Base-by-base conservation (phyloP, 176 grass and related monocot species). In the Aegilops tauschii region DNA sequence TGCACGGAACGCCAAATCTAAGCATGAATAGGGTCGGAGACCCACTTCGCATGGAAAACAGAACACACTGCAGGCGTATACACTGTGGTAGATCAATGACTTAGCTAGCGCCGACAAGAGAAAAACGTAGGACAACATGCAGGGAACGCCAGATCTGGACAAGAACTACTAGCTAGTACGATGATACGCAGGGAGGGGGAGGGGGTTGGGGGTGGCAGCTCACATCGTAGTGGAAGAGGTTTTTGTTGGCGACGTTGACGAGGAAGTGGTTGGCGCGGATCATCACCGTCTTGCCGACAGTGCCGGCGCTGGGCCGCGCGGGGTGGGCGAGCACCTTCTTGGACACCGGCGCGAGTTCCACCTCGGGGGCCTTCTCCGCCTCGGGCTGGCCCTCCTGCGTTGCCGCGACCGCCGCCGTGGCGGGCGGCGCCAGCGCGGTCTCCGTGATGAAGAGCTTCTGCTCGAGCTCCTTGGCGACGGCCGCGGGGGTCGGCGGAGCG, bases 181-280 rank as follows among this genome's bases (percentile, higher is more conserved):
- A 12, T 4, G 13, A 6, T 42, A 10, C 40, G 12, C 16, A 31
- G 70, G 9, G 10, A n/a, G 39, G 6, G 9, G 68, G 49, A 52
- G 4, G 14, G 16, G 49, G 47, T 4, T 5, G 16, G 59, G 83
- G 11, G 25, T n/a, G 65, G 83, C 9, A 10, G 31, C 92, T 97
- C 78, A 98, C 95, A 54, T 95, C 88, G 34, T 98, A 98, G 72
- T 90, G 95, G 79, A 86, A 92, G 13, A 95, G 86, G 64, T 85
- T 80, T 82, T 92, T 89, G 65, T 95, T 78, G 40, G 89, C 86
- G 47, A 93, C 86, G 58, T 92, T 30, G 6, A 88, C 88, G 36
- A 98, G 88, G 88, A 95, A 98, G 78, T 98, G 93, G 45, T 95
- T 98, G 4, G 91, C 91, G 32, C 83, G 85, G 58, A 95, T 77